Conservation (phyloP, 352 stramenopile genomes). For the Phytophthora uliginosa region DNA sequence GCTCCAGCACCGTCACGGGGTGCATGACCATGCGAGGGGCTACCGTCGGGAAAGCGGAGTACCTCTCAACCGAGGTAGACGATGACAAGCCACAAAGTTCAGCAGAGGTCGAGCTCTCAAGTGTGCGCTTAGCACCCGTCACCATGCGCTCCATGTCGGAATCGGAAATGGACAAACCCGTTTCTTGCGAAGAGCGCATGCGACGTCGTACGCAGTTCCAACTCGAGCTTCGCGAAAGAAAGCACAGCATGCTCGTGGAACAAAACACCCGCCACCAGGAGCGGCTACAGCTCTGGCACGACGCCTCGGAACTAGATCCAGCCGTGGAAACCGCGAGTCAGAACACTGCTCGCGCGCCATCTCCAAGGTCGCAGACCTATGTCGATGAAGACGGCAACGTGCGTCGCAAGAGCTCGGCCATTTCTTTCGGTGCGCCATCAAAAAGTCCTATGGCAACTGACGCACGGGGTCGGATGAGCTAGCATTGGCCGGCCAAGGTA, state of each 20-base stretch:
- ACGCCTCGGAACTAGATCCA: conserved; percentile 37
- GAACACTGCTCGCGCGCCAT: conserved; percentile 37
- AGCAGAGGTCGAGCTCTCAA: background rate
- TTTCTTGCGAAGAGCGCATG: conserved; percentile 20
- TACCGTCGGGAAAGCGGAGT: conserved; percentile 24
- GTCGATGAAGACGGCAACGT: conserved; percentile 51
- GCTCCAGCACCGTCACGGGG: conserved; percentile 29
- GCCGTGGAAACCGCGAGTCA: conserved; percentile 37
- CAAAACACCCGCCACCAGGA: conserved; percentile 29
- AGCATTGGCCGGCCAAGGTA: background rate
- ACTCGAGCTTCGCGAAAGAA: conserved; percentile 27
- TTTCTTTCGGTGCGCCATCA: background rate
- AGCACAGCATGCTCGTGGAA: conserved; percentile 33
- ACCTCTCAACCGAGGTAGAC: background rate
- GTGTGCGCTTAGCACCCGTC: background rate
- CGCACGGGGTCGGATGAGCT: background rate
- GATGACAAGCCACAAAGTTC: conserved; percentile 5
- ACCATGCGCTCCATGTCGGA: background rate
- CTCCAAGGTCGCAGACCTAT: conserved; percentile 34
- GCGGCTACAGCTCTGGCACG: conserved; percentile 44
- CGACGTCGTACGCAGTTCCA: conserved; percentile 36
- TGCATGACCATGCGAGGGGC: conserved; percentile 28
- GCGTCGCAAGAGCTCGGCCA: conserved; percentile 29
- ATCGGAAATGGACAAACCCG: conserved; percentile 1
- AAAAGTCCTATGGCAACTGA: background rate